A percentile compares a stretch with the other conserved stretches of the same genome.
Conservation (phyloP, 2,329 filamentous ascomycete genomes). For the Xylaria sp. region DNA sequence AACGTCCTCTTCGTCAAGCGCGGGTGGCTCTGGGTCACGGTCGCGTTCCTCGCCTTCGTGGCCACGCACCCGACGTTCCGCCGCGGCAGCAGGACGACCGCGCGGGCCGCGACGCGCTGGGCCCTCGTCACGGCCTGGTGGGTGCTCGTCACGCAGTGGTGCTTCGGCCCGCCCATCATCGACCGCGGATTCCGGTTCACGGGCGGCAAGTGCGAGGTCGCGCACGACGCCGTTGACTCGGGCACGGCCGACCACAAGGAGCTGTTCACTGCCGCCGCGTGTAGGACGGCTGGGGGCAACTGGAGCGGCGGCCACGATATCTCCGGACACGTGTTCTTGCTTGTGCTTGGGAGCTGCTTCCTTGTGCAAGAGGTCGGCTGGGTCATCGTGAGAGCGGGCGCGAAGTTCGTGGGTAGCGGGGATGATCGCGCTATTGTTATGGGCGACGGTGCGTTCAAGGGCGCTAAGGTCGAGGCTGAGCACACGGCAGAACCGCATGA, state of each 20-base stretch:
- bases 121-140: conserved; percentile 78
- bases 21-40: conserved; percentile 91
- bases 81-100: conserved; percentile 49
- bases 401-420: conserved; percentile 54
- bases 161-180: conserved; percentile 89
- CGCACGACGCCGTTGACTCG: conserved; percentile 59
- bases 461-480: conserved; percentile 62
- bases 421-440: conserved; percentile 76
- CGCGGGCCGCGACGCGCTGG: conserved; percentile 76
- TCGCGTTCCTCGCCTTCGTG: conserved; percentile 77
- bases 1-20: conserved; percentile 95
- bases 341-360: conserved; percentile 85
- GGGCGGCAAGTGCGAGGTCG: conserved; percentile 81
- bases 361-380: conserved; percentile 82
- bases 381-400: conserved; percentile 60
- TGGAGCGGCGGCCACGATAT: conserved; percentile 98
- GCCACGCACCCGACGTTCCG: conserved; percentile 70
- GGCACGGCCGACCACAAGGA: conserved; percentile 60
- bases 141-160: conserved; percentile 95
- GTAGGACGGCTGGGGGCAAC: conserved; percentile 81
- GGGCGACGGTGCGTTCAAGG: conserved; percentile 72
- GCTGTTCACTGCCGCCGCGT: conserved; percentile 79
- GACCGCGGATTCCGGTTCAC: conserved; percentile 91
- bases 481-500: conserved; percentile 44
- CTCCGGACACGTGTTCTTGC: conserved; percentile 91